phyloP scores from a whole-genome alignment of 768 basidiomycete species.

The Coprinopsis sp. region DNA sequence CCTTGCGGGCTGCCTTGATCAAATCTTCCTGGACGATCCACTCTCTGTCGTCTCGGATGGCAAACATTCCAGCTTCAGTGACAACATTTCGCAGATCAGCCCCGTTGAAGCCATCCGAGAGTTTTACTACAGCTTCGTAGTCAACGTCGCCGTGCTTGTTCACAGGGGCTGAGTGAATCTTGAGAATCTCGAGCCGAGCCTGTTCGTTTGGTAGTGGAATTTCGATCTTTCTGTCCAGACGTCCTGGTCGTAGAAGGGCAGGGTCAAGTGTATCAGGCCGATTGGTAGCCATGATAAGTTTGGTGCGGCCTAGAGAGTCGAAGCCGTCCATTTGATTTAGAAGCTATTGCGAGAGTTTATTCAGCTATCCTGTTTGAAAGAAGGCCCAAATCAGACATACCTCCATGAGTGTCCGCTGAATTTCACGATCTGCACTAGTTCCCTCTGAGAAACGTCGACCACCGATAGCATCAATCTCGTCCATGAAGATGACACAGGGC shows the following conservation, averaged over 20 bases:
- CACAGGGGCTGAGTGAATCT: constrained; percentile 92
- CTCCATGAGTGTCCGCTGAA: constrained; percentile 98
- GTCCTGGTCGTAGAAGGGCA: constrained; percentile 91
- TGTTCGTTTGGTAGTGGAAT: constrained; percentile 97
- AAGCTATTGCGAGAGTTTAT: constrained; percentile 45
- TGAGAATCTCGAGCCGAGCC: constrained; percentile 91
- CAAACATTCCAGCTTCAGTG: constrained; percentile 97
- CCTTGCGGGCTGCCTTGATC: constrained; percentile 93
- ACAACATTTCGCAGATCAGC: constrained; percentile 95
- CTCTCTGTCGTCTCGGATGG: constrained; percentile 92
- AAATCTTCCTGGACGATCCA: constrained; percentile 93
- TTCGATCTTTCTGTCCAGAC: constrained; percentile 96
- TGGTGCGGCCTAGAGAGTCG: constrained; percentile 91
- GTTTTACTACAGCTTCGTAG: constrained; percentile 97
- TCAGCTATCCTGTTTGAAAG: background rate
- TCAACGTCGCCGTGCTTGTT: constrained; percentile 96
- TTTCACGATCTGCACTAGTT: constrained; percentile 96
- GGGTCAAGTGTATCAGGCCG: constrained; percentile 97
- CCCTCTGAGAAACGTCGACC: constrained; percentile 86
- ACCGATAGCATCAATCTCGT: constrained; percentile 97
- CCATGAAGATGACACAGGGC: constrained; percentile 99
- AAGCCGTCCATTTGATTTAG: constrained; percentile 99
- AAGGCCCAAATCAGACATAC: constrained; percentile 22
- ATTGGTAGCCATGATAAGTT: constrained; percentile 99
- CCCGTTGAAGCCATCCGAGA: constrained; percentile 92